Evolutionary conservation across 192 early-diverging fungal genomes (phyloP), one percentile per base, ranked within the genome.

Genomic region (Entomortierella chlamydospora): DNA sequence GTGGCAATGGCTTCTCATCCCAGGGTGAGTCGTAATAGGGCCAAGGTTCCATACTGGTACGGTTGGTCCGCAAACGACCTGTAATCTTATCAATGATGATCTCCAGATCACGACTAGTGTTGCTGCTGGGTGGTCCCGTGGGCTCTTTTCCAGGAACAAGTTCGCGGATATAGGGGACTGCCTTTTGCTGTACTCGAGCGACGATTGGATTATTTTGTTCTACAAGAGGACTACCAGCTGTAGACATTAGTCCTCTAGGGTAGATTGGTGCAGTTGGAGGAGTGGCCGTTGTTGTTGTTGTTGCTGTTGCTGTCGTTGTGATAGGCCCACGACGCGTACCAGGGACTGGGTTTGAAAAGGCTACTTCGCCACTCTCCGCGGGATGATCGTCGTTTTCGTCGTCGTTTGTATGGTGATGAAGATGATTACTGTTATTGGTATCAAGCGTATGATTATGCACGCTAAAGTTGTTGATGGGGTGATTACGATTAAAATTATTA

Each of bases 71-170:
- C 1, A 79, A 28, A 37, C 68, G 67, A 11, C 76, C 76, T 2
- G 76, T 56, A 28, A 70, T 65, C 31, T 68, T 68, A 0, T 70
- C 76, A 9, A 79, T 0, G 0, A 79, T 54, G 25, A 70, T 65
- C 57, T 79, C 62, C 0, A 79, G 41, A 26, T 79, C 76, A 4
- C 57, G 76, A 65, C 76, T 79, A 6, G 68, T 79, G 56, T 70
- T 61, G n/a, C 68, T 59, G 8, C 68, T 70, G 0, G 49, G n/a
- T 4, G 49, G 10, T 1, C 25, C 22, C 0, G 53, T 28, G 56
- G 31, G 41, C 7, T 70, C 68, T 45, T 61, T 39, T 29, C 72
- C 64, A n/a, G 68, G 57, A 22, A 79, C 20, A 17, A 64, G 62
- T 30, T 79, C 76, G 11, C 76, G 67, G 31, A 79, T 28, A 59